Evolutionary conservation across 768 basidiomycete species (phyloP).

Genomic region (Termitomyces sp.): DNA sequence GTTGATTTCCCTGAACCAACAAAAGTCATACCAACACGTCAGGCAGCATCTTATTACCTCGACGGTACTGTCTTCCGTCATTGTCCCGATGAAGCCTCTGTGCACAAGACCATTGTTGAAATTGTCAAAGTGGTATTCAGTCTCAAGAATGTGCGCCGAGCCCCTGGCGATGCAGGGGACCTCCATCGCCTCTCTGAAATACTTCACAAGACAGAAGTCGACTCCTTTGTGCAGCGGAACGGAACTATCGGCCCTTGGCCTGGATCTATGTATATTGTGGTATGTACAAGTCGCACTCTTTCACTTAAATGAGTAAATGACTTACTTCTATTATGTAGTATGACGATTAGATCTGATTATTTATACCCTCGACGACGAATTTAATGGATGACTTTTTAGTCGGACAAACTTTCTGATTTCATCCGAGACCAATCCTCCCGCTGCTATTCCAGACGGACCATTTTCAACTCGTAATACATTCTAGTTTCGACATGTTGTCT

Average conservation of each 20-base stretch:
- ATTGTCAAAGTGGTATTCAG: conserved; percentile 42
- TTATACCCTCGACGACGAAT: neutral
- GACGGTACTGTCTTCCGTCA: conserved; percentile 36
- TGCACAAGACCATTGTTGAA: conserved; percentile 35
- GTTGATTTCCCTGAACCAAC: conserved; percentile 37
- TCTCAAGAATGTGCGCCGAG: conserved; percentile 40
- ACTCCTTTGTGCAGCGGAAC: conserved; percentile 27
- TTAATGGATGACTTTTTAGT: neutral
- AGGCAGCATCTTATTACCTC: conserved; percentile 23
- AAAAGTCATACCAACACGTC: conserved; percentile 34
- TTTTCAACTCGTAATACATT: no score
- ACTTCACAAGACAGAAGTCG: conserved; percentile 29
- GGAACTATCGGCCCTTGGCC: conserved; percentile 33
- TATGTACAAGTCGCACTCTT: conserved; percentile 9
- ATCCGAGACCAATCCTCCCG: conserved; percentile 19
- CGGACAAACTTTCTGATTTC: neutral
- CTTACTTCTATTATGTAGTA: neutral
- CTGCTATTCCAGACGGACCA: neutral
- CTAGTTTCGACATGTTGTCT: neutral
- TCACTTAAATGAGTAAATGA: neutral
- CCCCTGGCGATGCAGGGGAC: conserved; percentile 36
- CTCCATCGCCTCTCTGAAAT: conserved; percentile 26
- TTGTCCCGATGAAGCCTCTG: conserved; percentile 31
- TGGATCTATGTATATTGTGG: conserved; percentile 29
- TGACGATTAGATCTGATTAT: neutral